Evolutionary conservation across 208 protist genomes (phyloP), one percentile per base, ranked within the genome.

Genomic region (Trypanosoma lewisi): DNA sequence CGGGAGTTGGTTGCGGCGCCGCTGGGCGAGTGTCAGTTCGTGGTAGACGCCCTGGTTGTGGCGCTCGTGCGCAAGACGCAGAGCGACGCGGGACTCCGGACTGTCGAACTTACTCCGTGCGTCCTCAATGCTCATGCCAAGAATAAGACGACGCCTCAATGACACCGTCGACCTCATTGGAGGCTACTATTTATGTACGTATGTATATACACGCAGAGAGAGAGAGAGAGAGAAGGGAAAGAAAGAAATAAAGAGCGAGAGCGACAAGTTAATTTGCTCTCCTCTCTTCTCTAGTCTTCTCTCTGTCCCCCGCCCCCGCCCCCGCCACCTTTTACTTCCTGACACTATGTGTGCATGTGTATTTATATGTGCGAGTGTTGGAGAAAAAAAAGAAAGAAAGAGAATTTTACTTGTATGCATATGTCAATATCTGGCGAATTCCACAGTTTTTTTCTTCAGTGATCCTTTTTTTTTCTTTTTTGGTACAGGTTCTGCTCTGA

Each of bases 51-150:
- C 85, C 37, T 89, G 75, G 63, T 92, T 92, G 72, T 89, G 72
- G 1, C 85, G 82, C 65, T 95, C 85, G 36, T 95, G 89, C 0
- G 85, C 78, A 17, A 93, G 62, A 11, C 82, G 83, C 4, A 95
- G 68, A n/a, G 77, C 67, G 30, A 49, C 70, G 27, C 89, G 83
- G 9, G 85, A 85, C 66, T 92, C 82, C 4, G 79, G 75, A 14
- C 80, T 80, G 59, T 92, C 83, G 39, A 95, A 92, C 55, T 91
- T 95, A 63, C 85, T 91, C 30, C 89, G 78, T n/a, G 89, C 78
- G 45, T 95, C 89, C 53, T 95, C 89, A 63, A 95, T 80, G 45
- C 85, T 91, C 69, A 95, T 85, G 42, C 89, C 89, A 27, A 95
- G 70, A 50, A 95, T 88, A 21, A 95, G 70, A 37, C 89, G 83